phyloP scores from a whole-genome alignment of 805 yeast species.

The Metschnikowia amazonensis region DNA sequence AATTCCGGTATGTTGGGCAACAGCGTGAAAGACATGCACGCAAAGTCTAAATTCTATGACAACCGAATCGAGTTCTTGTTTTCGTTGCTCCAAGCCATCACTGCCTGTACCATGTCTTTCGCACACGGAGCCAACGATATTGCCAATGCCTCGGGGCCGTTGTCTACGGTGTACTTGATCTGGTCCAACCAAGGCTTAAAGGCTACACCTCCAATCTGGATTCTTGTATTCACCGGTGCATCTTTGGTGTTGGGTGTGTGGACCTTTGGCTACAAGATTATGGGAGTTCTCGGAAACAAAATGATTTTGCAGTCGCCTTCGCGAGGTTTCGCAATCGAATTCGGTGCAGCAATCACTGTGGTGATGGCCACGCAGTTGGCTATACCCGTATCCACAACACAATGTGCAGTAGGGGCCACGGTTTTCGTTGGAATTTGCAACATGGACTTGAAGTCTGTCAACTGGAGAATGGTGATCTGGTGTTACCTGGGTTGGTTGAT shows the following conservation, averaged over 20 bases:
- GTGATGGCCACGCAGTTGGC: constrained; percentile 70
- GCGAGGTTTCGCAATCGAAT: constrained; percentile 71
- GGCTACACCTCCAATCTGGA: constrained; percentile 67
- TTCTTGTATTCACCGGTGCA: constrained; percentile 62
- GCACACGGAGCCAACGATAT: constrained; percentile 83
- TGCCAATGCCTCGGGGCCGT: constrained; percentile 74
- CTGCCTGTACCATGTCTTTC: constrained; percentile 77
- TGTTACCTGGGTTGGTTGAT: constrained; percentile 69
- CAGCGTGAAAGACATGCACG: constrained; percentile 49
- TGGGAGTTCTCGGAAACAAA: constrained; percentile 69
- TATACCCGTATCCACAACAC: constrained; percentile 76
- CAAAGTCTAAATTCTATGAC: constrained; percentile 61
- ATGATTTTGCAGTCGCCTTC: constrained; percentile 73
- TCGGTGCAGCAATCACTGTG: constrained; percentile 74
- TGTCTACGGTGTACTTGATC: constrained; percentile 58
- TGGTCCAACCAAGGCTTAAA: constrained; percentile 55
- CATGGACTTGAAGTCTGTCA: constrained; percentile 56
- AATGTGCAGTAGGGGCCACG: constrained; percentile 74
- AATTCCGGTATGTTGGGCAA: constrained; percentile 41
- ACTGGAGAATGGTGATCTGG: constrained; percentile 76
- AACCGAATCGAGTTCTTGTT: constrained; percentile 66
- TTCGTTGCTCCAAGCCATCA: constrained; percentile 64
- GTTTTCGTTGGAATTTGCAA: constrained; percentile 74
- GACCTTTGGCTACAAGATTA: constrained; percentile 69
- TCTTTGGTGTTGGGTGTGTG: constrained; percentile 65